A percentile compares a stretch with the other conserved stretches of the same genome.
Evolutionary conservation across 2,329 filamentous ascomycete genomes (phyloP).

Genomic region (Aureobasidium leucospermi): DNA sequence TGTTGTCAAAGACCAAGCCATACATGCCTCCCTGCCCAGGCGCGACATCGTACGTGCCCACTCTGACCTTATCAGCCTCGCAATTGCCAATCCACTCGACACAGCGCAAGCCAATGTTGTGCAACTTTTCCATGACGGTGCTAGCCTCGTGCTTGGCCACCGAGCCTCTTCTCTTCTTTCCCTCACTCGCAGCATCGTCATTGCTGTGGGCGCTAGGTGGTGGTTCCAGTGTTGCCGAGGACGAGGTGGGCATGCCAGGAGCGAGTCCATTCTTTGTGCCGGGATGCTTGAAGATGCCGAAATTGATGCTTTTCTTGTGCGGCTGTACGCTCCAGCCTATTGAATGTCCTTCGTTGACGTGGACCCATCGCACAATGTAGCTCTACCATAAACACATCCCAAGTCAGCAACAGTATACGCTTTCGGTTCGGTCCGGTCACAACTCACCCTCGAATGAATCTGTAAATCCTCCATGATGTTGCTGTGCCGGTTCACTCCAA

Average conservation of each 20-base stretch:
- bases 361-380: slow-evolving; percentile 96
- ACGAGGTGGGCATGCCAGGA: slow-evolving; percentile 29
- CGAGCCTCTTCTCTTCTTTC: slow-evolving; percentile 23
- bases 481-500: no score
- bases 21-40: slow-evolving; percentile 80
- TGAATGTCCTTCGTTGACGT: slow-evolving; percentile 80
- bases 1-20: slow-evolving; percentile 95
- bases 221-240: slow-evolving; percentile 34
- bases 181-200: slow-evolving; percentile 51
- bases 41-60: slow-evolving; percentile 77
- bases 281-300: slow-evolving; percentile 95
- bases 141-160: slow-evolving; percentile 43
- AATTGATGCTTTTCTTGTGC: slow-evolving; percentile 97
- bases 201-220: slow-evolving; percentile 37
- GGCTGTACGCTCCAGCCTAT: slow-evolving; percentile 97
- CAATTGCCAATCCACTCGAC: slow-evolving; percentile 85
- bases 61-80: slow-evolving; percentile 90
- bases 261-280: slow-evolving; percentile 56
- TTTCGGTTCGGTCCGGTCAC: slow-evolving; percentile 7
- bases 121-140: slow-evolving; percentile 60
- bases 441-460: slow-evolving; percentile 15
- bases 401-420: background rate
- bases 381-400: slow-evolving; percentile 51
- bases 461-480: slow-evolving; percentile 14
- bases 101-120: slow-evolving; percentile 53